These are phyloP conservation scores for Populus simonii DNA, from an alignment of 345 rosid species.

Conservation along the genomic window DNA sequence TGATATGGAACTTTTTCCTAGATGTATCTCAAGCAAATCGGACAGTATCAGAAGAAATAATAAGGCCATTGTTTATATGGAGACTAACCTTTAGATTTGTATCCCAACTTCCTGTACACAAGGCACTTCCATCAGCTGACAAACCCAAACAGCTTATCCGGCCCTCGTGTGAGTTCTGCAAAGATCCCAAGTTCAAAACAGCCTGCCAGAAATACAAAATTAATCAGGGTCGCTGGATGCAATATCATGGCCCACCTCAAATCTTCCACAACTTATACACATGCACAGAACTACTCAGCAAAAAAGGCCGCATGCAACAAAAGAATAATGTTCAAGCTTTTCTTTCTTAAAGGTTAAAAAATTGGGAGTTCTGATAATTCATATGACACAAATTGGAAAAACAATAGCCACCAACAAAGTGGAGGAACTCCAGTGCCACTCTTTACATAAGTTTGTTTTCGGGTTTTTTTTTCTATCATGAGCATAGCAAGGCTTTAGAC, in stretches of 20 bases:
- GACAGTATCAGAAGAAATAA: not conserved
- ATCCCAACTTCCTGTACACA: constrained; percentile 99
- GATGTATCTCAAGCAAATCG: not conserved
- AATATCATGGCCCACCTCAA: not conserved
- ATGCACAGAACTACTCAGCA: not conserved
- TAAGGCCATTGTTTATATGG: not conserved
- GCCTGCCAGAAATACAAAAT: constrained; percentile 43
- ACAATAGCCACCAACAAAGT: not conserved
- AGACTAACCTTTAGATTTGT: constrained; percentile 84
- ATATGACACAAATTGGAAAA: not conserved
- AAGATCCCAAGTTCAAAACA: constrained; percentile 69
- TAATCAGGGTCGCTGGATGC: constrained; percentile 6
- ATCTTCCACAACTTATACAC: constrained; percentile 2
- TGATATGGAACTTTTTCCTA: not conserved
- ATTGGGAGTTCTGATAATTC: not conserved
- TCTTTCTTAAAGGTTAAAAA: not conserved
- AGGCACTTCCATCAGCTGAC: constrained; percentile 98
- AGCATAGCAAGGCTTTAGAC: not conserved
- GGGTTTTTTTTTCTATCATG: too few species aligned
- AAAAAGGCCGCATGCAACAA: not conserved
- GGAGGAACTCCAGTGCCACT: not conserved
- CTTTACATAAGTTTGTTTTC: not conserved
- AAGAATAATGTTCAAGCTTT: not conserved
- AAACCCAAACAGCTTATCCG: constrained; percentile 87
- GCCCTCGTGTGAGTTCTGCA: constrained; percentile 72